Percentiles rank a stretch among this genome's conserved stretches.
phyloP scores from a whole-genome alignment of 345 rosid genomes.

The Lumnitzera racemosa region DNA sequence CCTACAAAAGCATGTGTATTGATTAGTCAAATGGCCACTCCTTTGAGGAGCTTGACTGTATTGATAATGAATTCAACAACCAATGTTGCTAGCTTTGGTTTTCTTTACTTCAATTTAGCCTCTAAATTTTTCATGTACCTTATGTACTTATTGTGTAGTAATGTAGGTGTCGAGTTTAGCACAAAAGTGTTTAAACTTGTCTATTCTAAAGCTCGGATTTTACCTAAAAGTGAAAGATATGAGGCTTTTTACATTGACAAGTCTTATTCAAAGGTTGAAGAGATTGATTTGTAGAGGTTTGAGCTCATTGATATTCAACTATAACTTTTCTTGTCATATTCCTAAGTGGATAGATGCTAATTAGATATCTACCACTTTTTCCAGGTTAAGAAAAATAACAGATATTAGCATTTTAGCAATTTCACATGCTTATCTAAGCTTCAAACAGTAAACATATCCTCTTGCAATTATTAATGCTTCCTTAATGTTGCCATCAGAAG shows the following conservation, averaged over 20 bases:
- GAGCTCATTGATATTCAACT: not conserved
- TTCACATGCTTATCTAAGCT: conserved; percentile 39
- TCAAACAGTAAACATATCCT: conserved; percentile 49
- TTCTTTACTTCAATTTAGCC: not conserved
- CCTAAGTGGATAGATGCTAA: no score
- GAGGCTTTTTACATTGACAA: conserved; percentile 45
- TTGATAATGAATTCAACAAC: conserved; percentile 67
- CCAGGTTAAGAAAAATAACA: conserved; percentile 48
- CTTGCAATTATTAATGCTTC: conserved; percentile 46
- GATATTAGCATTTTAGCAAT: conserved; percentile 46
- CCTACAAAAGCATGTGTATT: conserved; percentile 49
- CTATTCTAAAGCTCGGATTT: conserved; percentile 50
- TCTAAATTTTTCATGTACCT: not conserved
- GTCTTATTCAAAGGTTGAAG: conserved; percentile 46
- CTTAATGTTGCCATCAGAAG: conserved; percentile 39
- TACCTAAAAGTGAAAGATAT: conserved; percentile 49
- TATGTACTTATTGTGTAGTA: not conserved
- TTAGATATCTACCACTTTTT: conserved; percentile 7
- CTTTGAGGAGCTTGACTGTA: conserved; percentile 68
- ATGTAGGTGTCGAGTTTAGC: conserved; percentile 54
- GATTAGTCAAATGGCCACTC: conserved; percentile 40
- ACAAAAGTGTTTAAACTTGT: conserved; percentile 42
- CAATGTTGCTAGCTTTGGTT: conserved; percentile 32
- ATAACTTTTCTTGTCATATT: no score
- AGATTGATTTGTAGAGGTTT: conserved; percentile 66